Conservation (phyloP, 2,329 filamentous ascomycete species). For the Pleoardoris graminearum region DNA sequence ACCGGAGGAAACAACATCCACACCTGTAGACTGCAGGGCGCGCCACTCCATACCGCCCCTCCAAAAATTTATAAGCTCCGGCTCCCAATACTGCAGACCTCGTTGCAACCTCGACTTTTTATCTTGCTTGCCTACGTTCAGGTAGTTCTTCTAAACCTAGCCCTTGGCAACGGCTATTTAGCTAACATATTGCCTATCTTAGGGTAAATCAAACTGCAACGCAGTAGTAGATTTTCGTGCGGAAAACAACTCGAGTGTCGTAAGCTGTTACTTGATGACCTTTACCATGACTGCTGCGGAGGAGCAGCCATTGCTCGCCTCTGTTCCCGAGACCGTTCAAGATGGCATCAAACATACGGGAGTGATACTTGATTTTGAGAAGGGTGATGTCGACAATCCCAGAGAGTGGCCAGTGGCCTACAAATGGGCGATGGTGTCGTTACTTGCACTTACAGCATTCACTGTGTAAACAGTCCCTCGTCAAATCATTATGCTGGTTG, state of each 20-base stretch:
- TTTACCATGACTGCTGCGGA: conserved; percentile 14
- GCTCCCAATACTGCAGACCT: background rate
- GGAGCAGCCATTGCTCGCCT: conserved; percentile 36
- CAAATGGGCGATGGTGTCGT: conserved; percentile 38
- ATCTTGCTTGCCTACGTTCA: background rate
- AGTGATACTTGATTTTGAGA: conserved; percentile 34
- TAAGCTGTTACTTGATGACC: background rate
- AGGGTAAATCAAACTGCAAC: too few relatives aligned
- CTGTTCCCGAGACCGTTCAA: conserved; percentile 23
- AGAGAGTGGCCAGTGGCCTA: conserved; percentile 35
- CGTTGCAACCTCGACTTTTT: background rate
- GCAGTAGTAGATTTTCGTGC: too few relatives aligned
- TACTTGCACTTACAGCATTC: conserved; percentile 41
- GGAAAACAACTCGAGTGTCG: too few relatives aligned
- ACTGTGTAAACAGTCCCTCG: conserved; percentile 33
- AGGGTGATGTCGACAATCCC: conserved; percentile 35
- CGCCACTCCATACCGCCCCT: background rate
- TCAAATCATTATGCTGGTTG: background rate
- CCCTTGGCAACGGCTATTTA: too few relatives aligned
- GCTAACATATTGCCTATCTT: background rate
- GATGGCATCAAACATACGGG: conserved; percentile 22
- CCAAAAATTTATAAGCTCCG: background rate
- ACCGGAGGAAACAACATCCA: background rate
- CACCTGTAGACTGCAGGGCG: background rate
- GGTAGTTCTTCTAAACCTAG: too few relatives aligned